Percentiles rank a stretch among this genome's conserved stretches.
Evolutionary conservation across 768 basidiomycete genomes (phyloP).

Genomic region (Kwoniella europaea): DNA sequence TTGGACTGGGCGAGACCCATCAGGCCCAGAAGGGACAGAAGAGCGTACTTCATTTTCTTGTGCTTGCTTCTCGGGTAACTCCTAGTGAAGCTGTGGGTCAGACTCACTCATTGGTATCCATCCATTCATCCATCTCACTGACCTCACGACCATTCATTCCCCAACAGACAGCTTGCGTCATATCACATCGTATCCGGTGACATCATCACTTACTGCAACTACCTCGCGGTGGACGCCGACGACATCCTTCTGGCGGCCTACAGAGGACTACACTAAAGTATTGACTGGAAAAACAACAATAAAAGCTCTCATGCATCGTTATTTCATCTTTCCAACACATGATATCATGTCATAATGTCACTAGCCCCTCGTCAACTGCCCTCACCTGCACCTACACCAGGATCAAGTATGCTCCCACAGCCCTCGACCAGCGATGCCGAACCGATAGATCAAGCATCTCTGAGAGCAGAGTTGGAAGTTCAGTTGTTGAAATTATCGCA

Average conservation of each 20-base stretch:
- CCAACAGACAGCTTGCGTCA: conserved; percentile 8
- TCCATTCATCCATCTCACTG: too few relatives aligned
- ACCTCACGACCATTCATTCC: too few relatives aligned
- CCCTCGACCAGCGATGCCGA: not conserved
- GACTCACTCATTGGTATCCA: too few relatives aligned
- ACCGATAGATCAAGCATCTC: conserved; percentile 23
- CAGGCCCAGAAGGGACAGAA: not conserved
- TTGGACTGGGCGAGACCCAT: not conserved
- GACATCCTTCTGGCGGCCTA: not conserved
- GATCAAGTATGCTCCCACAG: not conserved
- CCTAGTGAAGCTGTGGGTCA: too few relatives aligned
- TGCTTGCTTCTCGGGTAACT: too few relatives aligned
- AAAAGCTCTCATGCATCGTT: not conserved
- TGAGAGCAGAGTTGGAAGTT: conserved; percentile 35
- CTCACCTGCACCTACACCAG: conserved; percentile 43
- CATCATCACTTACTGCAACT: not conserved
- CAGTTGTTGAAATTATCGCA: conserved; percentile 42
- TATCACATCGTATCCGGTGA: not conserved
- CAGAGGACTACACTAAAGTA: not conserved
- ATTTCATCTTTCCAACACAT: not conserved
- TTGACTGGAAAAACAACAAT: not conserved
- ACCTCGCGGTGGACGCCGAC: not conserved
- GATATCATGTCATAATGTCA: conserved; percentile 20
- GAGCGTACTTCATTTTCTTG: not conserved
- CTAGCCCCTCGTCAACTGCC: conserved; percentile 36